Percentiles rank a stretch among this genome's conserved stretches.
Evolutionary conservation across 331 rosid species (phyloP).

Genomic region (Malus hybrid): DNA sequence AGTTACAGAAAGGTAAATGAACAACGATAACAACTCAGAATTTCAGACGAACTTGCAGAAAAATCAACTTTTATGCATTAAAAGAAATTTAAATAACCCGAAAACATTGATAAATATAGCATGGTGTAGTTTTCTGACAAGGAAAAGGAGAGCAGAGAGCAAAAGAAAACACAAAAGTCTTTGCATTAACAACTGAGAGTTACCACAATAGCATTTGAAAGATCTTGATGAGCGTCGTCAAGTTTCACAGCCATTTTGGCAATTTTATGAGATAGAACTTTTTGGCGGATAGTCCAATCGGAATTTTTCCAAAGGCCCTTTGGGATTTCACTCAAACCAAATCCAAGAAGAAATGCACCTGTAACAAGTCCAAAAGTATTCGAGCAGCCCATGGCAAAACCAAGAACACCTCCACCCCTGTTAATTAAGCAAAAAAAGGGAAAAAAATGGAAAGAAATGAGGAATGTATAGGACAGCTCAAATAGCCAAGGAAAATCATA

Average conservation of each 20-base stretch:
- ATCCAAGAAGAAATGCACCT: constrained; percentile 97
- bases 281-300: constrained; percentile 78
- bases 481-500: background rate
- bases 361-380: constrained; percentile 97
- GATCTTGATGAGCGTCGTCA: constrained; percentile 90
- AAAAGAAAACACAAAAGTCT: background rate
- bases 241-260: constrained; percentile 86
- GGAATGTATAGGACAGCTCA: constrained; percentile 14
- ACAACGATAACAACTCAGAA: background rate
- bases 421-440: constrained; percentile 2
- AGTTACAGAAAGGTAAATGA: background rate
- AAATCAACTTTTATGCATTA: background rate
- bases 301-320: constrained; percentile 83
- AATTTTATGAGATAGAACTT: constrained; percentile 91
- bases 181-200: constrained; percentile 7
- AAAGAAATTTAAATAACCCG: background rate
- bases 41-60: background rate
- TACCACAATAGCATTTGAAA: constrained; percentile 90
- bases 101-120: background rate
- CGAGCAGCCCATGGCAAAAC: constrained; percentile 93
- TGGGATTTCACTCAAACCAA: constrained; percentile 94
- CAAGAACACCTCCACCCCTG: constrained; percentile 71
- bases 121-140: background rate
- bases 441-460: background rate
- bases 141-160: background rate